phyloP scores from a whole-genome alignment of 352 stramenopile genomes.

The Thalassiosira mediterranea region DNA sequence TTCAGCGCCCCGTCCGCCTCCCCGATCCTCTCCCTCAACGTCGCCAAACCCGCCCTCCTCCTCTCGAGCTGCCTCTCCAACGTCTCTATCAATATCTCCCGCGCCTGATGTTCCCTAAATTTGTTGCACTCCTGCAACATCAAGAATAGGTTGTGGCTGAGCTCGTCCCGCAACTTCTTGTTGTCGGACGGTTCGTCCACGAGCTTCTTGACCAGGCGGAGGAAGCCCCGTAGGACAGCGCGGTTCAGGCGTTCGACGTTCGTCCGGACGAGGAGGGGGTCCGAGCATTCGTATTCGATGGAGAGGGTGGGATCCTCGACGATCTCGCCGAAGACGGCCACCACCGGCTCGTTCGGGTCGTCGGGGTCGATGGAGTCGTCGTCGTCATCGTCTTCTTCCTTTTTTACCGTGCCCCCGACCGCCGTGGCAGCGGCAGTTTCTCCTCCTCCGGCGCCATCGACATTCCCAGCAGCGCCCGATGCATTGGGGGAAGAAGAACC shows the following conservation, averaged over 20 bases:
- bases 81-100: constrained; percentile 75
- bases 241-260: constrained; percentile 76
- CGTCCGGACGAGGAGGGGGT: constrained; percentile 65
- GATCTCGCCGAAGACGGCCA: constrained; percentile 63
- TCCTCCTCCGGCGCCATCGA: background rate
- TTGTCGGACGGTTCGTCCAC: constrained; percentile 74
- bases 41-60: constrained; percentile 44
- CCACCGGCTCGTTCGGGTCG: constrained; percentile 44
- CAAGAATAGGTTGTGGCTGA: constrained; percentile 79
- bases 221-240: constrained; percentile 66
- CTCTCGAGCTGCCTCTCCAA: constrained; percentile 72
- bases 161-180: constrained; percentile 74
- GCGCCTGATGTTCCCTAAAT: constrained; percentile 81
- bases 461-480: background rate
- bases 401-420: background rate
- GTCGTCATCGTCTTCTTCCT: constrained; percentile 16
- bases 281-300: constrained; percentile 63
- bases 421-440: background rate
- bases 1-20: constrained; percentile 36
- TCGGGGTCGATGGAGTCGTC: constrained; percentile 44
- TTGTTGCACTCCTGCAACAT: constrained; percentile 85
- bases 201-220: constrained; percentile 67
- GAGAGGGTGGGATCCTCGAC: constrained; percentile 71
- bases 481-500: background rate
- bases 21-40: constrained; percentile 56